These are phyloP conservation scores for Neopestalotiopsis rosae DNA, from an alignment of 2,329 filamentous ascomycete genomes.

Conservation along the genomic window DNA sequence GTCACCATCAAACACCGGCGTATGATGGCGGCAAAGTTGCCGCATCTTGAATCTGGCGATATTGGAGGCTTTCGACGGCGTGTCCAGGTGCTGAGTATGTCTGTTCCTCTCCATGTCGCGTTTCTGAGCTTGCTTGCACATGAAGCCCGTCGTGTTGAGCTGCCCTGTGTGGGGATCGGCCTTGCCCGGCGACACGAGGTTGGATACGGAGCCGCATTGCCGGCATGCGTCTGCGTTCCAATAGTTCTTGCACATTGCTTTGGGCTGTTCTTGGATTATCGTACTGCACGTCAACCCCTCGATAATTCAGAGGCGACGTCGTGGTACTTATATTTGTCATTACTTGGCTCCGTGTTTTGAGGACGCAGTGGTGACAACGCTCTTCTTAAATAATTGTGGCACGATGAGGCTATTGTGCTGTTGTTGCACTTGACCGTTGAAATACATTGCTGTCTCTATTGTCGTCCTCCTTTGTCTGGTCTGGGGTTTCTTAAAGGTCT, in stretches of 20 bases:
- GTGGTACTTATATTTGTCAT: neutral
- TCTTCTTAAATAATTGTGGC: too few species aligned
- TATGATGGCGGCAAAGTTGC: neutral
- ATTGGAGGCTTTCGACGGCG: conserved; percentile 69
- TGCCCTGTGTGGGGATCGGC: neutral
- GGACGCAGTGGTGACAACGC: neutral
- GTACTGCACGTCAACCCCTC: neutral
- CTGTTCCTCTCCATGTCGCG: neutral
- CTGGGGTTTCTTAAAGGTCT: too few species aligned
- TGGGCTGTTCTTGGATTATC: neutral
- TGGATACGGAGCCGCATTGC: conserved; percentile 10
- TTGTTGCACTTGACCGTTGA: neutral
- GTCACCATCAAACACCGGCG: neutral
- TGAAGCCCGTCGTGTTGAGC: conserved; percentile 12
- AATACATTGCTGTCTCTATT: neutral
- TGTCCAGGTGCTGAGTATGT: conserved; percentile 46
- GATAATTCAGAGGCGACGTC: neutral
- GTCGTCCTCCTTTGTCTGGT: neutral
- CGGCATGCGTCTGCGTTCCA: conserved; percentile 10
- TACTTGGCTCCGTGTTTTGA: neutral
- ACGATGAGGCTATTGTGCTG: too few species aligned
- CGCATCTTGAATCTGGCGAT: conserved; percentile 50
- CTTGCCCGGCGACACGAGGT: conserved; percentile 9
- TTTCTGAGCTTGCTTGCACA: conserved; percentile 1
- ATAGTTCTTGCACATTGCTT: conserved; percentile 13